Percentiles rank a stretch among this genome's conserved stretches.
These are phyloP conservation scores for Musa beccarii DNA, from an alignment of 176 grass and related monocot genomes.

Conservation along the genomic window DNA sequence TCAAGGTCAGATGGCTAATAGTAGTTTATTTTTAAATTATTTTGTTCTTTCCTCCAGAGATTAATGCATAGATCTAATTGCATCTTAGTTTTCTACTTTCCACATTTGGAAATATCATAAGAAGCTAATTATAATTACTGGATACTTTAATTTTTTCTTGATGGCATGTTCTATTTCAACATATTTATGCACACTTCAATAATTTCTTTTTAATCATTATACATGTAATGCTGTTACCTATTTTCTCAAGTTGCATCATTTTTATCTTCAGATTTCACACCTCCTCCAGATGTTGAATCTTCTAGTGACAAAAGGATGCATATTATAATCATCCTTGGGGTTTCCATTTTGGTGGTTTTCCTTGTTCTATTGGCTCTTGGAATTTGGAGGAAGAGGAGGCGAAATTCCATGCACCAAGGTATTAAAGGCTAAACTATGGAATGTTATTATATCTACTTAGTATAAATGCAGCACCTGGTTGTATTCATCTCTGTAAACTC, in stretches of 20 bases:
- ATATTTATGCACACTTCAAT: not conserved
- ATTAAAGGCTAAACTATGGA: not conserved
- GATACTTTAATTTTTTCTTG: not conserved
- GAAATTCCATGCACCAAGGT: conserved; percentile 56
- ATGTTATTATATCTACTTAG: too few species aligned
- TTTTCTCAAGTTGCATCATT: conserved; percentile 38
- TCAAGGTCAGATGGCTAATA: not conserved
- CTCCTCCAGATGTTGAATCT: conserved; percentile 15
- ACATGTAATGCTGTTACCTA: conserved; percentile 13
- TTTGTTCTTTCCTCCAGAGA: not conserved
- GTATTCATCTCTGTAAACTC: too few species aligned
- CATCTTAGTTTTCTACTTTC: not conserved
- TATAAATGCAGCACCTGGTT: too few species aligned
- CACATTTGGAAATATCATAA: not conserved
- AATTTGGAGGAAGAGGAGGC: conserved; percentile 40
- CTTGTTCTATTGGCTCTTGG: conserved; percentile 27
- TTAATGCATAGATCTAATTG: not conserved
- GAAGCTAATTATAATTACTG: not conserved
- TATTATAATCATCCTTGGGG: conserved; percentile 34
- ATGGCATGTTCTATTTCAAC: too few species aligned
- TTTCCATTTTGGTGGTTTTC: conserved; percentile 37
- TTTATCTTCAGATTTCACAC: conserved; percentile 32
- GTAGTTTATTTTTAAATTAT: not conserved
- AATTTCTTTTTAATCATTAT: not conserved
- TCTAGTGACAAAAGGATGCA: conserved; percentile 15